Conservation (phyloP, 192 early-diverging fungal genomes). For the Linnemannia elongata region DNA sequence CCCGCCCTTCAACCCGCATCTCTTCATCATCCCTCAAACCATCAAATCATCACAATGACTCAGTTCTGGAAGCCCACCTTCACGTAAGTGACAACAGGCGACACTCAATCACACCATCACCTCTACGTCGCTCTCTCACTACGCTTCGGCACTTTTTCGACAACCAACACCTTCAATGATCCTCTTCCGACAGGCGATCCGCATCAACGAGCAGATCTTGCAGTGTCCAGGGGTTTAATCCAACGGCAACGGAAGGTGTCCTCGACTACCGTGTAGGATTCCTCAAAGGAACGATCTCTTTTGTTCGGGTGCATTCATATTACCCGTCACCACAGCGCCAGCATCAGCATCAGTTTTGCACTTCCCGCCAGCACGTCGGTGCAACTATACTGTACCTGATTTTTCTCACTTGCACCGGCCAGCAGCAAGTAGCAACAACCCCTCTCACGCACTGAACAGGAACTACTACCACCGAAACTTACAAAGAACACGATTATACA, state of each 20-base stretch:
- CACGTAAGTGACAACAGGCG: conserved; percentile 40
- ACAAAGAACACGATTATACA: too few relatives aligned
- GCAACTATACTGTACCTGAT: too few relatives aligned
- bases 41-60: conserved; percentile 29
- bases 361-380: too few relatives aligned
- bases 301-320: not conserved
- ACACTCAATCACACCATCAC: not conserved
- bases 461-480: too few relatives aligned
- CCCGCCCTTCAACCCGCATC: conserved; percentile 4
- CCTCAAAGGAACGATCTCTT: not conserved
- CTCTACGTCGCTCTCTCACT: not conserved
- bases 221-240: not conserved
- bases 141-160: not conserved
- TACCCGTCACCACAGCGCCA: not conserved
- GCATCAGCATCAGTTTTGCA: not conserved
- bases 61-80: conserved; percentile 59
- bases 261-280: not conserved
- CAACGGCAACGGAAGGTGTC: not conserved
- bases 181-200: not conserved
- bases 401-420: too few relatives aligned
- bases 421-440: too few relatives aligned
- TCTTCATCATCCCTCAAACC: conserved; percentile 13
- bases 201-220: not conserved
- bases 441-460: too few relatives aligned
- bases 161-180: not conserved